Conservation (phyloP, 768 basidiomycete species). For the Hericium rajendrae region DNA sequence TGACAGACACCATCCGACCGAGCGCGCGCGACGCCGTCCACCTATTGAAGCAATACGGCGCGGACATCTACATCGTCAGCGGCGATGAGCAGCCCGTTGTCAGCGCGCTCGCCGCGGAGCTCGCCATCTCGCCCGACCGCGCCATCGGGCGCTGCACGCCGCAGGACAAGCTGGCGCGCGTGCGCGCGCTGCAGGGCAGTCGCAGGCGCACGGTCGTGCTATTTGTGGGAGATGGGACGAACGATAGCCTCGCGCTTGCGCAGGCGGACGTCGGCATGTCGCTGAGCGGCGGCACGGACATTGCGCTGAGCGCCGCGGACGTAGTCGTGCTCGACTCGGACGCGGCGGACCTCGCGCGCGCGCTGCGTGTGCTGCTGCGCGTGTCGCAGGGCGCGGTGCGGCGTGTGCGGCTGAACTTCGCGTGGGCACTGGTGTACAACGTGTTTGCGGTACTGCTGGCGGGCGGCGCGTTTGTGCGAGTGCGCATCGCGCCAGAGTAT, state of each 20-base stretch:
- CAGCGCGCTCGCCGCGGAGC: constrained; percentile 25
- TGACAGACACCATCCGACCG: constrained; percentile 36
- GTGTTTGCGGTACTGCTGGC: constrained; percentile 39
- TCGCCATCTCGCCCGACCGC: constrained; percentile 29
- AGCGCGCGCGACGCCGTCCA: constrained; percentile 29
- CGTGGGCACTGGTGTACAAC: constrained; percentile 34
- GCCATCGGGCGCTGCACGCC: constrained; percentile 37
- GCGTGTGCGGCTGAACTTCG: constrained; percentile 27
- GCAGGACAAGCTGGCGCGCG: constrained; percentile 31
- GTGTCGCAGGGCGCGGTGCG: constrained; percentile 24
- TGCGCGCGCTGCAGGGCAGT: constrained; percentile 19
- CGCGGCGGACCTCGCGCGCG: constrained; percentile 19
- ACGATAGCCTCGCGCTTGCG: constrained; percentile 41
- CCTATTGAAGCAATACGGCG: constrained; percentile 24
- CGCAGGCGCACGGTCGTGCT: constrained; percentile 22
- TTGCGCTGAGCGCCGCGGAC: constrained; percentile 35
- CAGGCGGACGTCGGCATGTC: constrained; percentile 42
- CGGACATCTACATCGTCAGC: constrained; percentile 37
- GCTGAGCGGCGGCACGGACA: constrained; percentile 23
- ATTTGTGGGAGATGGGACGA: constrained; percentile 44
- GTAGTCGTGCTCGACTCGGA: constrained; percentile 31
- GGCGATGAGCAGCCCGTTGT: constrained; percentile 41
- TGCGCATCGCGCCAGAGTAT: constrained; percentile 30
- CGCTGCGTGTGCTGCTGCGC: constrained; percentile 31
- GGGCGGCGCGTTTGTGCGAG: constrained; percentile 35